These are phyloP conservation scores for Globisporangium yorkense DNA, from an alignment of 352 stramenopile genomes.

Conservation along the genomic window DNA sequence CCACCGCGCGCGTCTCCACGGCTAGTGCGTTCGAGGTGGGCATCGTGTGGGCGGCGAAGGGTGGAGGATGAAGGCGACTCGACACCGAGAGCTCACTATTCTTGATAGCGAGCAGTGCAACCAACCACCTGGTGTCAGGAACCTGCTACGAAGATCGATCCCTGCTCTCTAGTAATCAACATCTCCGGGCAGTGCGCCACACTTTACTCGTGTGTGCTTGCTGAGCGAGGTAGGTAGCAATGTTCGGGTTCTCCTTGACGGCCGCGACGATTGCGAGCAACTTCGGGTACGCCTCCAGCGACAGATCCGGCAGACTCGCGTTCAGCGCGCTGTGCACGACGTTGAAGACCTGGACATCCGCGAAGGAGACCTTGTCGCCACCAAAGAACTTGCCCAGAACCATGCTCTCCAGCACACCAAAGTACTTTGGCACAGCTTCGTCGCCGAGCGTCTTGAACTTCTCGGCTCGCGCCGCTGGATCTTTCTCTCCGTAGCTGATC, in stretches of 20 bases:
- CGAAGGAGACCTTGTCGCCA: slow-evolving; percentile 25
- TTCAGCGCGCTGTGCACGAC: slow-evolving; percentile 27
- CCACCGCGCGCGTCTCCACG: slow-evolving; percentile 32
- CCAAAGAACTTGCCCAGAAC: slow-evolving; percentile 34
- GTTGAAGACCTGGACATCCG: slow-evolving; percentile 43
- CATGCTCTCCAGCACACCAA: slow-evolving; percentile 17
- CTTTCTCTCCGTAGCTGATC: slow-evolving; percentile 22
- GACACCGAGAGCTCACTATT: not conserved
- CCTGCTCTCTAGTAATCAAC: no score
- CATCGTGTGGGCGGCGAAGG: slow-evolving; percentile 9
- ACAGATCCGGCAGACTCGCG: slow-evolving; percentile 16
- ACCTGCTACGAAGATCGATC: no score
- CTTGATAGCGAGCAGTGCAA: not conserved
- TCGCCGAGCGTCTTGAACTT: slow-evolving; percentile 28
- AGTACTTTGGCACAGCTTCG: no score
- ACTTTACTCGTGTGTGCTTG: slow-evolving; percentile 1
- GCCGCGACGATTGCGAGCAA: slow-evolving; percentile 21
- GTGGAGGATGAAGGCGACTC: not conserved
- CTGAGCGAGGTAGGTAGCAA: slow-evolving; percentile 30
- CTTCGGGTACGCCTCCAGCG: slow-evolving; percentile 30
- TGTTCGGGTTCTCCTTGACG: slow-evolving; percentile 27
- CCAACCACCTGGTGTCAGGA: no score
- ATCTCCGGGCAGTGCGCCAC: no score
- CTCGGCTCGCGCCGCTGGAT: slow-evolving; percentile 27
- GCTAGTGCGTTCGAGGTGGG: slow-evolving; percentile 17